A percentile compares a stretch with the other conserved stretches of the same genome.
Conservation (phyloP, 139 green algal genomes). For the Pycnococcus provasolii region DNA sequence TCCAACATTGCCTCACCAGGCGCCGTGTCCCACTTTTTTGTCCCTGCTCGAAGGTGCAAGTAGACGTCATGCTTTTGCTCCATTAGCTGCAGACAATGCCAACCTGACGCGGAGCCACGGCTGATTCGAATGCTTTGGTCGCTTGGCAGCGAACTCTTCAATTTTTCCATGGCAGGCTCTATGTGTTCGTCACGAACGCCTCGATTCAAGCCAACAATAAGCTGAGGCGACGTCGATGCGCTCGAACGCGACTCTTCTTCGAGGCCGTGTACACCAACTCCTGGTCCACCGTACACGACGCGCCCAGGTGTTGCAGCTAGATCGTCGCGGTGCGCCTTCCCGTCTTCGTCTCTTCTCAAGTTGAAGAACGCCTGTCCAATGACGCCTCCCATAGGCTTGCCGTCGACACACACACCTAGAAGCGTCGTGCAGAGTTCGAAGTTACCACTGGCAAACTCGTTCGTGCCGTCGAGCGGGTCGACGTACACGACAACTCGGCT, state of each 20-base stretch:
- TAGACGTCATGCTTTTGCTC: no score
- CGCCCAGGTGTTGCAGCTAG: neutral
- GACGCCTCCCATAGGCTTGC: neutral
- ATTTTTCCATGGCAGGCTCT: no score
- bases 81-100: no score
- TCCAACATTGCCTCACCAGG: no score
- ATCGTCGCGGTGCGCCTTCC: neutral
- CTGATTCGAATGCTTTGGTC: no score
- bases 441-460: neutral
- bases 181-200: no score
- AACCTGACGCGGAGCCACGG: no score
- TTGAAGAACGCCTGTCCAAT: neutral
- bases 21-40: no score
- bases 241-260: neutral
- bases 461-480: constrained; percentile 8
- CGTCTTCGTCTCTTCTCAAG: neutral
- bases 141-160: no score
- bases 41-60: no score
- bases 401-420: constrained; percentile 1
- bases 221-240: no score
- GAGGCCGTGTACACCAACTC: neutral
- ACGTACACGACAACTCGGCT: neutral
- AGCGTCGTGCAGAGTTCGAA: neutral
- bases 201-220: no score
- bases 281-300: neutral